A percentile compares a stretch with the other conserved stretches of the same genome.
Conservation (phyloP, 78 protist species). For the Guillardia theta region DNA sequence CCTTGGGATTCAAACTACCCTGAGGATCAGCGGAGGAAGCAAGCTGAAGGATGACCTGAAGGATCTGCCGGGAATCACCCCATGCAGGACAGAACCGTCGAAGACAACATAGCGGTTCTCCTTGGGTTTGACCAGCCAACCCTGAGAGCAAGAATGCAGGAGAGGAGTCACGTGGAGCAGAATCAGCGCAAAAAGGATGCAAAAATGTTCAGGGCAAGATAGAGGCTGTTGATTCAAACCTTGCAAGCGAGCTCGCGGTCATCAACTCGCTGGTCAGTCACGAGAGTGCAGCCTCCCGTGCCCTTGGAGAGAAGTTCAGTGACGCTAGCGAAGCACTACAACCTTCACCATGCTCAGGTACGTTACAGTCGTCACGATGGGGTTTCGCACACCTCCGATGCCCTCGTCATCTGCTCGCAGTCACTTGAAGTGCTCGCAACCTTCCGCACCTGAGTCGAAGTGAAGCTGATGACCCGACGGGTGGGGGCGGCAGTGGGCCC, state of each 20-base stretch:
- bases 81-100: constrained; percentile 14
- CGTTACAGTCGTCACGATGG: background rate
- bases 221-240: background rate
- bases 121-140: background rate
- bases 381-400: background rate
- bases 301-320: background rate
- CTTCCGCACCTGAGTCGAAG: constrained; percentile 24
- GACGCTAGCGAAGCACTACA: no score
- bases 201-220: background rate
- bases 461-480: constrained; percentile 17
- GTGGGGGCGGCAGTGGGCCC: constrained; percentile 35
- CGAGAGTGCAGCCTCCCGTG: background rate
- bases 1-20: background rate
- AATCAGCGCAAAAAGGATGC: background rate
- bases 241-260: background rate
- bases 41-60: background rate
- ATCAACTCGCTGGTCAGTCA: background rate
- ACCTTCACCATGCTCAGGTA: no score
- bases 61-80: background rate
- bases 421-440: no score
- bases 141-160: background rate
- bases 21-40: background rate
- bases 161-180: background rate
- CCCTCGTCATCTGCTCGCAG: constrained; percentile 35
- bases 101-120: background rate